phyloP scores from a whole-genome alignment of 768 basidiomycete species.

The Hericium coralloides region DNA sequence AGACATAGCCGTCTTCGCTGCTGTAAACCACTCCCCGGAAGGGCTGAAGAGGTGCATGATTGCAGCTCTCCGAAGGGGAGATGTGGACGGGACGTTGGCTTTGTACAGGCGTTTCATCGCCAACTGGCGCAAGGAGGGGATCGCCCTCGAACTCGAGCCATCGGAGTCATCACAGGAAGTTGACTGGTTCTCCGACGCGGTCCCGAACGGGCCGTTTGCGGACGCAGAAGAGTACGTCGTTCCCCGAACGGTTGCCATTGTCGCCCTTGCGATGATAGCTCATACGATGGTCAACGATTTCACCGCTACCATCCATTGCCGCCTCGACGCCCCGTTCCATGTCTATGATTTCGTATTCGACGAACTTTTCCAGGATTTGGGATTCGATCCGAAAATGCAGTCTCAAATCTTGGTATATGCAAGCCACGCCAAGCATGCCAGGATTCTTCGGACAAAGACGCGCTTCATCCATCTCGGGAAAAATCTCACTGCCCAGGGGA shows the following conservation, averaged over 20 bases:
- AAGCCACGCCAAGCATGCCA: conserved; percentile 39
- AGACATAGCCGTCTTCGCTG: conserved; percentile 6
- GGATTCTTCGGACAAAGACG: conserved; percentile 34
- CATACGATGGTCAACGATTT: conserved; percentile 54
- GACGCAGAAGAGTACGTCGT: background rate
- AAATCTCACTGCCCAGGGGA: no score
- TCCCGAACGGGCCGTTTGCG: no score
- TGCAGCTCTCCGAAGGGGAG: background rate
- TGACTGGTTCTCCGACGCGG: background rate
- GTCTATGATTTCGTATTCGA: conserved; percentile 27
- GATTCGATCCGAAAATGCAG: conserved; percentile 31
- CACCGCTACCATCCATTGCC: conserved; percentile 39
- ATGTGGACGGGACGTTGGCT: background rate
- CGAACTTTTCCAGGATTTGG: conserved; percentile 30
- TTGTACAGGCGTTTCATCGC: background rate
- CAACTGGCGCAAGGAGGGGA: background rate
- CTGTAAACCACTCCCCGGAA: background rate
- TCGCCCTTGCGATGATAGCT: conserved; percentile 51
- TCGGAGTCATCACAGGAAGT: background rate
- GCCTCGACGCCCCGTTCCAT: conserved; percentile 29
- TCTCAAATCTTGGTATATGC: conserved; percentile 37
- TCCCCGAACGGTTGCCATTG: conserved; percentile 16
- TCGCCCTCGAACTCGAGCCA: background rate
- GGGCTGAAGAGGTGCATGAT: background rate
- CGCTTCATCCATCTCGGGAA: no score